Conservation (phyloP, 108 stramenopile genomes). For the Schizochytrium sp. region DNA sequence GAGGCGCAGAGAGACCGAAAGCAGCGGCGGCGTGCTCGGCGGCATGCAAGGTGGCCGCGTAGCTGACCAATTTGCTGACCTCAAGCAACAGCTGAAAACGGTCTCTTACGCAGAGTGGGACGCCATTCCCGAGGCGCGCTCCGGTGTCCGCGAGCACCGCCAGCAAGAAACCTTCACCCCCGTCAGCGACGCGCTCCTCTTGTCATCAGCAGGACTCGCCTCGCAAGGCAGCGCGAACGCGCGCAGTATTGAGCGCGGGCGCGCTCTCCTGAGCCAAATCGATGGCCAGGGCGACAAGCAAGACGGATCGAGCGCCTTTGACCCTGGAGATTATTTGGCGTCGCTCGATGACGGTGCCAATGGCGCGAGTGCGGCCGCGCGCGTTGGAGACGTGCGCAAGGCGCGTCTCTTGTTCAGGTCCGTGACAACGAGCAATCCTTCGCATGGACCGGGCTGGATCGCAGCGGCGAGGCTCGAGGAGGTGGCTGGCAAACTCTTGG, state of each 20-base stretch:
- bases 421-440: slow-evolving; percentile 90
- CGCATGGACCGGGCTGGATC: slow-evolving; percentile 95
- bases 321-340: not conserved
- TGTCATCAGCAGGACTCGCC: slow-evolving; percentile 24
- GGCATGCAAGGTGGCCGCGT: slow-evolving; percentile 47
- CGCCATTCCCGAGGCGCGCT: slow-evolving; percentile 87
- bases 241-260: not conserved
- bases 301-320: not conserved
- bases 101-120: slow-evolving; percentile 90
- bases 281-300: not conserved
- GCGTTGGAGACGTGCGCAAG: slow-evolving; percentile 89
- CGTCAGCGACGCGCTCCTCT: slow-evolving; percentile 74
- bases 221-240: not conserved
- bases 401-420: slow-evolving; percentile 81
- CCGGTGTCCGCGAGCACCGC: slow-evolving; percentile 73
- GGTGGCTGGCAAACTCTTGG: slow-evolving; percentile 74
- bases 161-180: slow-evolving; percentile 80
- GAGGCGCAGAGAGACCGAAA: not conserved
- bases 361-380: slow-evolving; percentile 45
- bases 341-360: not conserved
- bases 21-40: slow-evolving; percentile 18
- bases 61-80: slow-evolving; percentile 86
- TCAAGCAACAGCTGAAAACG: slow-evolving; percentile 73
- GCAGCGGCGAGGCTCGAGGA: slow-evolving; percentile 94
- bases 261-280: not conserved